phyloP scores from a whole-genome alignment of 1,284 basidiomycete species.

The Fereydounia khargensis region DNA sequence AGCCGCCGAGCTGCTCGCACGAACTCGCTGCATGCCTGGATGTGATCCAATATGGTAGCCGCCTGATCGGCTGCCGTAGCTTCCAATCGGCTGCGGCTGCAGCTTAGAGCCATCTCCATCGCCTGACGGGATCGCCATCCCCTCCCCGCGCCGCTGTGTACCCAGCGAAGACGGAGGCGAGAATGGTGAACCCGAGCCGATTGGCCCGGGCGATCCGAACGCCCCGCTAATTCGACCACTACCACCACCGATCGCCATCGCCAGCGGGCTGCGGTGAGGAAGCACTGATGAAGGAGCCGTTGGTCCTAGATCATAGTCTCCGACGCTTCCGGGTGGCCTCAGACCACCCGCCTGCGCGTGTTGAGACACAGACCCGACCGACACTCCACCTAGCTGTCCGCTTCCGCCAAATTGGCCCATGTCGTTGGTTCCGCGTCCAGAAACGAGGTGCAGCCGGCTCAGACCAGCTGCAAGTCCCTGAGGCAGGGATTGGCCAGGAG shows the following conservation, averaged over 20 bases:
- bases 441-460: slow-evolving; percentile 71
- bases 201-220: slow-evolving; percentile 16
- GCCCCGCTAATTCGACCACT: slow-evolving; percentile 5
- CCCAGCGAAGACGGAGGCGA: slow-evolving; percentile 21
- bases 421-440: slow-evolving; percentile 5
- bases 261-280: slow-evolving; percentile 21
- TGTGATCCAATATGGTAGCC: slow-evolving; percentile 18
- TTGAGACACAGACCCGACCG: slow-evolving; percentile 3
- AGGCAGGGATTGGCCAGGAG: slow-evolving; percentile 80
- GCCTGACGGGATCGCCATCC: slow-evolving; percentile 1
- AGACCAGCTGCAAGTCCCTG: slow-evolving; percentile 82
- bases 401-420: neutral
- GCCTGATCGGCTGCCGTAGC: slow-evolving; percentile 6
- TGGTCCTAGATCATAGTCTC: slow-evolving; percentile 37
- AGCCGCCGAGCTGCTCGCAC: slow-evolving; percentile 15
- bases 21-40: slow-evolving; percentile 21
- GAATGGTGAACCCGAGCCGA: slow-evolving; percentile 11
- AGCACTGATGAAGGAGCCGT: slow-evolving; percentile 43
- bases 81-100: slow-evolving; percentile 2
- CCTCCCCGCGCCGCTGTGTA: slow-evolving; percentile 6
- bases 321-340: slow-evolving; percentile 9
- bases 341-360: slow-evolving; percentile 6
- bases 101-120: neutral
- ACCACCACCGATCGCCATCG: slow-evolving; percentile 8
- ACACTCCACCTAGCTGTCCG: neutral